phyloP scores from a whole-genome alignment of 106 monocot species.

The Narthecium ossifragum region DNA sequence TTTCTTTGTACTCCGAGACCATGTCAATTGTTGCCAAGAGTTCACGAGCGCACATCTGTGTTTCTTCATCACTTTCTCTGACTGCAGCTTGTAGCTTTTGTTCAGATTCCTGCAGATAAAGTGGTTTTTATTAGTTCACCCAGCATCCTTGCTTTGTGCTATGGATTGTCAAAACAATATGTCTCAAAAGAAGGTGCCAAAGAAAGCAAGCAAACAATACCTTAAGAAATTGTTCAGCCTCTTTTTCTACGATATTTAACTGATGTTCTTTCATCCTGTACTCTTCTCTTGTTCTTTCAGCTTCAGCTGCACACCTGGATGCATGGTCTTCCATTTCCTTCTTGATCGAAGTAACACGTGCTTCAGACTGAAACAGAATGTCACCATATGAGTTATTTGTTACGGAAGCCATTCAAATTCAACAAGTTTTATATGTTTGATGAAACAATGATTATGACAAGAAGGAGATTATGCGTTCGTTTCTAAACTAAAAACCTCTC shows the following conservation, averaged over 20 bases:
- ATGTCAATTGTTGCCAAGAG: constrained; percentile 52
- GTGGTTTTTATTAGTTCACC: background rate
- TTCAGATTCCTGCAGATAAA: constrained; percentile 44
- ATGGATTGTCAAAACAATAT: background rate
- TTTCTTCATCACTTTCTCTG: constrained; percentile 43
- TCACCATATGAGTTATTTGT: too few relatives aligned
- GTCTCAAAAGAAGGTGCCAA: background rate
- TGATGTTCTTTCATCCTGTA: constrained; percentile 28
- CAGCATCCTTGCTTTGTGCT: background rate
- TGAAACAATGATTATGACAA: too few relatives aligned
- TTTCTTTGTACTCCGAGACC: constrained; percentile 57
- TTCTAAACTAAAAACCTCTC: too few relatives aligned
- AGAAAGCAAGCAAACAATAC: constrained; percentile 11
- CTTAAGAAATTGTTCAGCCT: constrained; percentile 59
- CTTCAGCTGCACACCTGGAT: constrained; percentile 43
- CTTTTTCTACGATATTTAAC: constrained; percentile 42
- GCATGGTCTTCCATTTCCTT: constrained; percentile 52
- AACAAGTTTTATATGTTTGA: too few relatives aligned
- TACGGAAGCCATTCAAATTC: too few relatives aligned
- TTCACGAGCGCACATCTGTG: constrained; percentile 42
- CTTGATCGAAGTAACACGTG: constrained; percentile 25
- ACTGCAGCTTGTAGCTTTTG: constrained; percentile 26
- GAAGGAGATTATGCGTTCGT: too few relatives aligned
- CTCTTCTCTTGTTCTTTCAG: constrained; percentile 28
- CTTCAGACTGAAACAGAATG: constrained; percentile 35